A percentile compares a stretch with the other conserved stretches of the same genome.
Conservation (phyloP, 805 yeast genomes). For the Teunomyces pallodes region DNA sequence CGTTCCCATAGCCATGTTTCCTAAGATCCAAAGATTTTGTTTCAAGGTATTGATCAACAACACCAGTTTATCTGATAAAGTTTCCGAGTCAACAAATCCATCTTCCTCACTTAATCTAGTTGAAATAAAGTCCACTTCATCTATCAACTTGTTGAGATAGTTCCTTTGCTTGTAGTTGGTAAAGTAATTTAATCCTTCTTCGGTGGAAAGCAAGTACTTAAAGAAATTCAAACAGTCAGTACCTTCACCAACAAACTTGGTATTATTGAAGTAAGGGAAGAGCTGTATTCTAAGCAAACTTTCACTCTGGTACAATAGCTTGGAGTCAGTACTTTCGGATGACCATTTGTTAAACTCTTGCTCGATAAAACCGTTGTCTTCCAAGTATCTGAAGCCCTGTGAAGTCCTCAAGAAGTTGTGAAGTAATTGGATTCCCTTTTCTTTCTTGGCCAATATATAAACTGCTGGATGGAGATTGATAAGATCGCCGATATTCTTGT, state of each 20-base stretch:
- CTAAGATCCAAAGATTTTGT: constrained; percentile 84
- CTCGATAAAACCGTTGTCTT: constrained; percentile 57
- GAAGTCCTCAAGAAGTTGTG: constrained; percentile 63
- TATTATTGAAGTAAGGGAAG: constrained; percentile 1
- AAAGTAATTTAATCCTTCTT: constrained; percentile 70
- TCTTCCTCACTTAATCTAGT: constrained; percentile 14
- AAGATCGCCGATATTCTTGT: constrained; percentile 47
- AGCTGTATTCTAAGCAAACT: constrained; percentile 20
- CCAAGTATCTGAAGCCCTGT: constrained; percentile 64
- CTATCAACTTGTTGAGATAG: constrained; percentile 38
- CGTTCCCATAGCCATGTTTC: constrained; percentile 72
- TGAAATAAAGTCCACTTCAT: constrained; percentile 13
- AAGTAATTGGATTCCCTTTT: constrained; percentile 46
- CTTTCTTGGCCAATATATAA: constrained; percentile 23
- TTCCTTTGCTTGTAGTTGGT: constrained; percentile 40
- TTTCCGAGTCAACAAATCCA: constrained; percentile 15
- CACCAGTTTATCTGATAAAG: constrained; percentile 25
- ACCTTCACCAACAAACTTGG: background rate
- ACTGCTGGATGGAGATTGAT: constrained; percentile 57
- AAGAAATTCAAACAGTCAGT: constrained; percentile 53
- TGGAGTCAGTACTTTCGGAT: constrained; percentile 40
- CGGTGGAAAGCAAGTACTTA: constrained; percentile 75
- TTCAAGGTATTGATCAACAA: constrained; percentile 42
- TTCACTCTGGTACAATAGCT: constrained; percentile 42
- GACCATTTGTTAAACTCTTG: constrained; percentile 68